These are phyloP conservation scores for Thozetella sp. DNA, from an alignment of 495 filamentous ascomycete genomes.

Conservation along the genomic window DNA sequence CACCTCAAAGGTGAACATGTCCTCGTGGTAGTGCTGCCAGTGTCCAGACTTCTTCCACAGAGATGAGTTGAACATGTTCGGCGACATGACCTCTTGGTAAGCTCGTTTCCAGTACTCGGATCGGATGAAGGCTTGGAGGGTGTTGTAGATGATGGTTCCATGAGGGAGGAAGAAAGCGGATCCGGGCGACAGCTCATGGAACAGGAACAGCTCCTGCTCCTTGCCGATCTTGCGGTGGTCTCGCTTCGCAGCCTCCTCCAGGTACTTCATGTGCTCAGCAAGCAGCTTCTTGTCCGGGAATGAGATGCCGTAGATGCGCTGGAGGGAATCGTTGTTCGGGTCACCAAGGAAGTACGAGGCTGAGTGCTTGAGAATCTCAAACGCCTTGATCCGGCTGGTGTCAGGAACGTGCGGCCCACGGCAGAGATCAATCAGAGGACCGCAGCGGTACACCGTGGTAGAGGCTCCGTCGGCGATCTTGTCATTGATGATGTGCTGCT, in stretches of 20 bases:
- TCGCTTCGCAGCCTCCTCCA: slow-evolving; percentile 95
- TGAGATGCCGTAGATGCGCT: slow-evolving; percentile 93
- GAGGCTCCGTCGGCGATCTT: slow-evolving; percentile 84
- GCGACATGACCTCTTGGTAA: slow-evolving; percentile 93
- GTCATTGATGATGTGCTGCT: slow-evolving; percentile 93
- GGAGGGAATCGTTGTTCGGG: slow-evolving; percentile 87
- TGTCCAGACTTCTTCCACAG: slow-evolving; percentile 96
- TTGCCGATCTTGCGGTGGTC: slow-evolving; percentile 89
- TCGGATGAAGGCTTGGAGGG: slow-evolving; percentile 75
- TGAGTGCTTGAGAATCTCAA: slow-evolving; percentile 91
- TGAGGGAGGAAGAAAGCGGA: slow-evolving; percentile 94
- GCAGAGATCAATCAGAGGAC: slow-evolving; percentile 51
- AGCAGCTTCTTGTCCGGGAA: slow-evolving; percentile 97
- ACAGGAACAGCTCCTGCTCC: slow-evolving; percentile 97
- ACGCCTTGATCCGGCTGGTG: slow-evolving; percentile 89
- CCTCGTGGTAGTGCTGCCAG: slow-evolving; percentile 93
- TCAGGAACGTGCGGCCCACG: slow-evolving; percentile 82
- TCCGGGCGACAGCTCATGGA: slow-evolving; percentile 87
- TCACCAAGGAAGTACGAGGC: slow-evolving; percentile 97
- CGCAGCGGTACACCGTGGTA: slow-evolving; percentile 89
- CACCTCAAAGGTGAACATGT: slow-evolving; percentile 92
- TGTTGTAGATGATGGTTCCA: slow-evolving; percentile 90
- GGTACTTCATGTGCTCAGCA: slow-evolving; percentile 84
- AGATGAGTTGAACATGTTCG: slow-evolving; percentile 91
- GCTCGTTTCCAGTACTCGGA: slow-evolving; percentile 90